Evolutionary conservation across 768 basidiomycete species (phyloP).

Genomic region (Tylopilus intermedius): DNA sequence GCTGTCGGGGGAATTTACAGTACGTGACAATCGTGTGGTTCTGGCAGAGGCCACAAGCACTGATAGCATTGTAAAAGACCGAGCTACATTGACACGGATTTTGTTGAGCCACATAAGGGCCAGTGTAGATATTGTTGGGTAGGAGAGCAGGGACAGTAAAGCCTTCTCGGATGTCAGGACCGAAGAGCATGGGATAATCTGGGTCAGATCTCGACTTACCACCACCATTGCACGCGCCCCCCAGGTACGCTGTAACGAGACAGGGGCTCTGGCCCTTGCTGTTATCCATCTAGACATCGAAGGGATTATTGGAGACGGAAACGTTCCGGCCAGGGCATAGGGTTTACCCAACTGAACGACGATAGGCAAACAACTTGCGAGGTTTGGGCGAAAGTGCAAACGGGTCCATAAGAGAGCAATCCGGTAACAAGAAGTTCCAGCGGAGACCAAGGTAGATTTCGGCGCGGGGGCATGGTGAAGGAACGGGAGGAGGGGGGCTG

Average conservation of each 20-base stretch:
- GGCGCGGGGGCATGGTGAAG: slow-evolving; percentile 7
- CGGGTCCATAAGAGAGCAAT: slow-evolving; percentile 16
- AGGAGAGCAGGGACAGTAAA: slow-evolving; percentile 37
- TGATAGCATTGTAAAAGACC: slow-evolving; percentile 50
- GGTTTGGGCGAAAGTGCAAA: slow-evolving; percentile 19
- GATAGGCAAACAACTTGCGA: slow-evolving; percentile 7
- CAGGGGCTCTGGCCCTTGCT: slow-evolving; percentile 46
- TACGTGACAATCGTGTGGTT: slow-evolving; percentile 35
- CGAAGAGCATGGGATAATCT: neutral
- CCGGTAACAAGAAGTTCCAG: slow-evolving; percentile 17
- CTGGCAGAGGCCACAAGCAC: slow-evolving; percentile 57
- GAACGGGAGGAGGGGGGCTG: neutral
- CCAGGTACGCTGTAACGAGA: slow-evolving; percentile 38
- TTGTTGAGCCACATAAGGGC: slow-evolving; percentile 27
- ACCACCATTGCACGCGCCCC: slow-evolving; percentile 39
- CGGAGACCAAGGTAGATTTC: slow-evolving; percentile 7
- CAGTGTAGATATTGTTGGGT: slow-evolving; percentile 20
- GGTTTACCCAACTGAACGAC: neutral
- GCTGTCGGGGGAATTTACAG: neutral
- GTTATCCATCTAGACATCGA: slow-evolving; percentile 32
- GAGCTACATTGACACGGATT: slow-evolving; percentile 50
- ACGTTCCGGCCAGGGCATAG: no score
- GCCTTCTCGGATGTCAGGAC: slow-evolving; percentile 26
- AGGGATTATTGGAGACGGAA: neutral
- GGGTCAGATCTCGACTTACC: slow-evolving; percentile 20